Evolutionary conservation across 2,329 filamentous ascomycete species (phyloP), one percentile per base, ranked within the genome.

Genomic region (Fusarium fujikuroi): DNA sequence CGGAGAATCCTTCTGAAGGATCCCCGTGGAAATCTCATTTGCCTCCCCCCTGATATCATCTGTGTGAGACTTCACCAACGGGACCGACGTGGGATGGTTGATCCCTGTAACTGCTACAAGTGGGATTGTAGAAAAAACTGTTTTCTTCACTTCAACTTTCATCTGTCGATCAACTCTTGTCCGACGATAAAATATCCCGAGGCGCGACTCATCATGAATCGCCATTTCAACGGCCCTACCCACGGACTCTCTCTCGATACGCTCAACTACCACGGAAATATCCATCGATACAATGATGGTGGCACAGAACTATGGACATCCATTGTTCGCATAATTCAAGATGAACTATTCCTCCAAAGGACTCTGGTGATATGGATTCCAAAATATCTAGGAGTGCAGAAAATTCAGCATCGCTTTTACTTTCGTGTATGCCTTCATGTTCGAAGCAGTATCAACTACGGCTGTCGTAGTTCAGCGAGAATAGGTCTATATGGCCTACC

Each of bases 191-290:
- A 1, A 30, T 50, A 50, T 44, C 23, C 39, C n/a, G 32, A 66
- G n/a, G 52, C 21, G 16, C 44, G 52, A 15, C 56, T 71, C 11
- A 30, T 71, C 10, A 69, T 71, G 56, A 69, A 66, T 18, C 60
- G 44, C 5, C 60, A 70, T 34, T 42, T 70, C 15, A 57, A 70
- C 21, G 68, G 68, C 14, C 16, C 39, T 11, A 12, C 39, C 7
- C 60, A 65, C 19, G 68, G 68, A 10, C 37, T 70, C 10, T 19
- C 54, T 5, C n/a, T 57, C 23, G 19, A 46, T 11, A 46, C 7
- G 0, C 39, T 67, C 12, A 15, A 59, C 25, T 21, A 42, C 18
- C 11, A 39, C 3, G 43, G 25, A 4, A 2, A 28, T 3, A 5
- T n/a, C n/a, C 11, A 1, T 3, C 21, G 7, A 11, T 19, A 15